Evolutionary conservation across 352 stramenopile species (phyloP).

Genomic region (Globisporangium abappressorium): DNA sequence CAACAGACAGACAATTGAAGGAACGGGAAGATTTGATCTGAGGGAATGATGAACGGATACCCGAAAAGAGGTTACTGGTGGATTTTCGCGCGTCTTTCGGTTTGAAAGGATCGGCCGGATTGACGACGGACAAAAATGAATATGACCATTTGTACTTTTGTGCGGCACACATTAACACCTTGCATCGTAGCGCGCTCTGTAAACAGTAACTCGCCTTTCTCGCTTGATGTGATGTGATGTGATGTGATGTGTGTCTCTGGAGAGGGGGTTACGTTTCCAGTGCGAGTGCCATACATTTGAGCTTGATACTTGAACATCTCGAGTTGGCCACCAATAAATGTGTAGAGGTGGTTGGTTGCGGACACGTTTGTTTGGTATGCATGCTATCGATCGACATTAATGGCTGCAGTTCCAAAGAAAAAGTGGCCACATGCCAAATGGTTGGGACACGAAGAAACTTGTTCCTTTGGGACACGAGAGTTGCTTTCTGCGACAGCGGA

Average conservation of each 20-base stretch:
- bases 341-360: no score
- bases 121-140: not conserved
- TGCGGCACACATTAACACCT: not conserved
- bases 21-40: not conserved
- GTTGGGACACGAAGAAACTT: no score
- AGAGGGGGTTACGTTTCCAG: no score
- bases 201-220: not conserved
- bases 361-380: no score
- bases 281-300: not conserved
- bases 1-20: not conserved
- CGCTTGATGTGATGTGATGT: not conserved
- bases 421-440: no score
- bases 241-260: no score
- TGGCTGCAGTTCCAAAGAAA: no score
- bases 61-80: not conserved
- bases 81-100: not conserved
- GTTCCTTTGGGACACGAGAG: no score
- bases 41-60: not conserved
- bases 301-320: not conserved
- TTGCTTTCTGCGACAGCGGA: no score
- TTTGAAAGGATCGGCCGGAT: not conserved
- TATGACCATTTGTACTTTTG: not conserved
- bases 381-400: no score
- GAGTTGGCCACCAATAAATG: no score
- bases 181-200: not conserved